Conservation (phyloP, 139 green algal species). For the Chlamydomonas incerta region DNA sequence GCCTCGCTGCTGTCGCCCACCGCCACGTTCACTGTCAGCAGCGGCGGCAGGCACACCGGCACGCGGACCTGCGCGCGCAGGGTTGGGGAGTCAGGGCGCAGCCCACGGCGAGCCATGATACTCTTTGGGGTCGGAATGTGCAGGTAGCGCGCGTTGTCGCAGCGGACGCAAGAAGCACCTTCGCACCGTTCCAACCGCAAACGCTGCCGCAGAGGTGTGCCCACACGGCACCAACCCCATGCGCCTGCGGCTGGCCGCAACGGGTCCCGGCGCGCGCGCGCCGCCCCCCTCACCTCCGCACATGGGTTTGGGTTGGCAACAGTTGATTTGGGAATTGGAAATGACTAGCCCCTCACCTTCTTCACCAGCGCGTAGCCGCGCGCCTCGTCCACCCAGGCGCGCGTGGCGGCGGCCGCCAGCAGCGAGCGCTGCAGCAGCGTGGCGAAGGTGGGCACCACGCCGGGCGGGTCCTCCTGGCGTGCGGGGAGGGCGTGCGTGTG, state of each 20-base stretch:
- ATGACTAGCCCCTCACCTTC: conserved; percentile 52
- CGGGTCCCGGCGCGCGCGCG: no score
- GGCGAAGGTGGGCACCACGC: conserved; percentile 61
- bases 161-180: no score
- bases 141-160: no score
- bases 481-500: neutral
- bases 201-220: no score
- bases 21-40: conserved; percentile 79
- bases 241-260: no score
- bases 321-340: no score
- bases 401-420: conserved; percentile 61
- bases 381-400: conserved; percentile 88
- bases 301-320: no score
- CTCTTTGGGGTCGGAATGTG: no score
- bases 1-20: conserved; percentile 60
- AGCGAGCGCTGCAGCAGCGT: conserved; percentile 74
- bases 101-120: no score
- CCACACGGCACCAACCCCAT: no score
- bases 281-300: no score
- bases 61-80: neutral
- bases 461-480: neutral
- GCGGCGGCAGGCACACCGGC: conserved; percentile 47
- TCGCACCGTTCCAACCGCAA: no score
- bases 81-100: neutral
- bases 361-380: conserved; percentile 80